Base-by-base conservation (phyloP, 805 yeast genomes). In the Candida corydali region DNA sequence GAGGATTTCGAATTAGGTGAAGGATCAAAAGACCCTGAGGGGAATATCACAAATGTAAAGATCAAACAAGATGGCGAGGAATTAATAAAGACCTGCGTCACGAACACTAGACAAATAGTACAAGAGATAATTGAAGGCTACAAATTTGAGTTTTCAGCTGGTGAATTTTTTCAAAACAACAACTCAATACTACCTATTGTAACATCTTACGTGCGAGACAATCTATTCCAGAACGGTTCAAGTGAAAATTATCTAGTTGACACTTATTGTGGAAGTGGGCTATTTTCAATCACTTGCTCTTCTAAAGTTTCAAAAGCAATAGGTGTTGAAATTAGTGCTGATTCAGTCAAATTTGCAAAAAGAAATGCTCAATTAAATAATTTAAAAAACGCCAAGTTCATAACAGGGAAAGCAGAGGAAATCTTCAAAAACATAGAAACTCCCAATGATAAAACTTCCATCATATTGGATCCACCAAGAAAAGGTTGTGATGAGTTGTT, bases 141-240 rank as follows among this genome's bases (percentile, higher is more conserved):
- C 58, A 74, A 79, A 34, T 93, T 93, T 60, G 81, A 85, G 52
- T 93, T 86, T 59, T 80, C 88, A 22, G 97, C 97, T 0, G 95
- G 96, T 38, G 96, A 89, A 57, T 93, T 93, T 55, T 93, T 93
- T 70, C 98, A 91, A 63, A 91, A 91, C 63, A 91, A 91, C 63
- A 89, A 88, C 59, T 81, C 95, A 15, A 91, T 93, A 17, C 65
- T 93, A 43, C 96, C 97, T 3, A 58, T 68, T 3, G 94, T 93
- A 14, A 83, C 95, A 4, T 68, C 70, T 27, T 89, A 86, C 55
- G 98, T 93, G 12, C 76, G 82, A 41, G 71, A 78, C 7, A 86
- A 86, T 51, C 61, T 89, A 36, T 68, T 65, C 15, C 52, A 49
- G 29, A 37, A 46, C 7, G 28, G 5, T 14, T 59, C 50, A 11